Percentiles rank a stretch among this genome's conserved stretches.
phyloP scores from a whole-genome alignment of 1,284 basidiomycete species.

The Cryptococcus sp. region DNA sequence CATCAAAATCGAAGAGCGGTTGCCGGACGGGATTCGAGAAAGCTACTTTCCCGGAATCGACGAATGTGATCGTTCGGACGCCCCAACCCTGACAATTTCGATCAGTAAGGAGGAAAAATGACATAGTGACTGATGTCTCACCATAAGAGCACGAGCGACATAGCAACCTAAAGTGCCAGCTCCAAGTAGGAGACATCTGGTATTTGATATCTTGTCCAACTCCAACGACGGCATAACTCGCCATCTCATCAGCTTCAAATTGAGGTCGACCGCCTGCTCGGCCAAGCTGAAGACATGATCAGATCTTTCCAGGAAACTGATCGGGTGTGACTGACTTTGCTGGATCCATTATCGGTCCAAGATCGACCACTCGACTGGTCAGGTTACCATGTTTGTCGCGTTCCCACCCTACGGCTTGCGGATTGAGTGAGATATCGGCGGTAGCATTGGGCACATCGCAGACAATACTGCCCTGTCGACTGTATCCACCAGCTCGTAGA shows the following conservation, averaged over 20 bases:
- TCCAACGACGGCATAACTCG: conserved; percentile 87
- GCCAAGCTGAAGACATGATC: conserved; percentile 64
- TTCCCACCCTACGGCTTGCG: conserved; percentile 87
- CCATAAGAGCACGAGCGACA: conserved; percentile 85
- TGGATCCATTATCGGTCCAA: conserved; percentile 96
- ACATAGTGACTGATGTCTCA: conserved; percentile 48
- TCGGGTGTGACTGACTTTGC: conserved; percentile 53
- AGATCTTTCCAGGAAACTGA: not conserved
- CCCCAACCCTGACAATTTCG: conserved; percentile 80
- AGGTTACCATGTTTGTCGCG: conserved; percentile 82
- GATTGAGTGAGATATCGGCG: conserved; percentile 12
- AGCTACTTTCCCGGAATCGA: conserved; percentile 86
- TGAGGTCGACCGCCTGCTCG: conserved; percentile 93
- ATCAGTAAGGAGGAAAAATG: not conserved
- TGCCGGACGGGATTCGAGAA: conserved; percentile 97
- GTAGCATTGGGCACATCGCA: not conserved
- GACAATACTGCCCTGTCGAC: conserved; percentile 21
- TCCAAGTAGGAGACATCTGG: conserved; percentile 82
- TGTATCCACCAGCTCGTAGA: conserved; percentile 60
- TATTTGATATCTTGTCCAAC: conserved; percentile 78
- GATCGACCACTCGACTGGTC: conserved; percentile 81
- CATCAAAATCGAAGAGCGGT: conserved; percentile 91
- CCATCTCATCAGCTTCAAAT: conserved; percentile 98
- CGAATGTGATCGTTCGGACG: conserved; percentile 85
- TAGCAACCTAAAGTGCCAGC: conserved; percentile 97